A percentile compares a stretch with the other conserved stretches of the same genome.
These are phyloP conservation scores for Penicillium pancosmium DNA, from an alignment of 495 filamentous ascomycete genomes.

Conservation along the genomic window DNA sequence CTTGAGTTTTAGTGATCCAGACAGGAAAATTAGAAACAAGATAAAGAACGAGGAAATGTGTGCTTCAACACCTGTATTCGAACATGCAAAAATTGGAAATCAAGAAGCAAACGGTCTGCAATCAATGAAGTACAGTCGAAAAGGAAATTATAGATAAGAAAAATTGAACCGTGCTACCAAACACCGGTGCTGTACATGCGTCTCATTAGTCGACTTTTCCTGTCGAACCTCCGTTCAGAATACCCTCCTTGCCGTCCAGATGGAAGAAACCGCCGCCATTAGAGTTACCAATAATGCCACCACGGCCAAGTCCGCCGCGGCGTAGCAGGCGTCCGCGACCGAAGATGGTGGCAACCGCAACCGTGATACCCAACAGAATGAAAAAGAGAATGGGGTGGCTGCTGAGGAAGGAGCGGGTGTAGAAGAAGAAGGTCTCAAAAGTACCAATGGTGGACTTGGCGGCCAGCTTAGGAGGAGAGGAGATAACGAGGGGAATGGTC, in stretches of 20 bases:
- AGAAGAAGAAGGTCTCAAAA: constrained; percentile 78
- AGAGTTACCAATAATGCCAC: constrained; percentile 58
- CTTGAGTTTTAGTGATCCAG: neutral
- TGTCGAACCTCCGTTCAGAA: constrained; percentile 58
- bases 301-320: constrained; percentile 36
- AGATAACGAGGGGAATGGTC: constrained; percentile 78
- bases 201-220: constrained; percentile 78
- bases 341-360: constrained; percentile 33
- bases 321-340: constrained; percentile 38
- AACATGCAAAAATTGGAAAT: constrained; percentile 25
- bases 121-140: constrained; percentile 34
- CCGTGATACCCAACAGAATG: constrained; percentile 57
- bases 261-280: constrained; percentile 71
- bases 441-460: constrained; percentile 83
- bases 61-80: constrained; percentile 26
- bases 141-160: constrained; percentile 21
- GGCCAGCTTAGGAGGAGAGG: constrained; percentile 76
- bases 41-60: constrained; percentile 22
- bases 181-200: constrained; percentile 44
- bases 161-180: constrained; percentile 31
- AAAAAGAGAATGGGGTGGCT: constrained; percentile 74
- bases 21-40: constrained; percentile 5
- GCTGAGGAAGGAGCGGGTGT: constrained; percentile 64
- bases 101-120: constrained; percentile 22
- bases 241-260: constrained; percentile 75